Evolutionary conservation across 2,329 filamentous ascomycete genomes (phyloP).

Genomic region (Penicillium sp.): DNA sequence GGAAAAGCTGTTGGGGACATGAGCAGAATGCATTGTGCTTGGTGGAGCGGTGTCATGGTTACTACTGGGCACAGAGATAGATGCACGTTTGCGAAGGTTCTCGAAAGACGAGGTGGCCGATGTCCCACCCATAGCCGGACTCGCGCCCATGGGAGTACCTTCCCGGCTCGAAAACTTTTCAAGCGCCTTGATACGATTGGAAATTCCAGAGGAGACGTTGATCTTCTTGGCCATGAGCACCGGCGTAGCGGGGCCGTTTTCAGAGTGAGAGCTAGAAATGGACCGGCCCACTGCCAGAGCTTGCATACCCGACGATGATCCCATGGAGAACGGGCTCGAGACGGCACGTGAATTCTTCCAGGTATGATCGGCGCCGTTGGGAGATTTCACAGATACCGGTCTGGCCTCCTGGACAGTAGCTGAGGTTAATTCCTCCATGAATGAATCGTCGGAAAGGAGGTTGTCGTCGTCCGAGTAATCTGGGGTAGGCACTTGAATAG

Average conservation of each 20-base stretch:
- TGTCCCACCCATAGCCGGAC: constrained; percentile 45
- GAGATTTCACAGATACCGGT: constrained; percentile 77
- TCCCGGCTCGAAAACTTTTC: constrained; percentile 67
- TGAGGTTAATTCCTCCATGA: constrained; percentile 80
- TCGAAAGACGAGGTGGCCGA: constrained; percentile 60
- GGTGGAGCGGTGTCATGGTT: constrained; percentile 23
- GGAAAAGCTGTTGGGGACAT: constrained; percentile 26
- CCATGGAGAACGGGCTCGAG: constrained; percentile 38
- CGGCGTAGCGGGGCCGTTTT: constrained; percentile 35
- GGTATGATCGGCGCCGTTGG: constrained; percentile 43
- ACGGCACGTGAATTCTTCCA: constrained; percentile 42
- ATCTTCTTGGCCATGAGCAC: constrained; percentile 66
- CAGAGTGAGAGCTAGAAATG: constrained; percentile 37
- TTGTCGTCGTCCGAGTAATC: constrained; percentile 45
- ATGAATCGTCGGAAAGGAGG: constrained; percentile 63
- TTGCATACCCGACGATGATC: constrained; percentile 29
- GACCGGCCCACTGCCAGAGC: constrained; percentile 37
- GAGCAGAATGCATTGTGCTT: constrained; percentile 29
- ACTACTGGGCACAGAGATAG: constrained; percentile 32
- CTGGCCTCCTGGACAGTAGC: constrained; percentile 82
- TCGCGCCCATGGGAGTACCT: constrained; percentile 30
- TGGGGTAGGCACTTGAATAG: constrained; percentile 49
- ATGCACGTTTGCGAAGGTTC: constrained; percentile 48
- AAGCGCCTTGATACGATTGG: constrained; percentile 88
- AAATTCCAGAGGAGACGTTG: constrained; percentile 86